phyloP scores from a whole-genome alignment of 2,329 filamentous ascomycete species.

The Zasmidium citrigriseum region DNA sequence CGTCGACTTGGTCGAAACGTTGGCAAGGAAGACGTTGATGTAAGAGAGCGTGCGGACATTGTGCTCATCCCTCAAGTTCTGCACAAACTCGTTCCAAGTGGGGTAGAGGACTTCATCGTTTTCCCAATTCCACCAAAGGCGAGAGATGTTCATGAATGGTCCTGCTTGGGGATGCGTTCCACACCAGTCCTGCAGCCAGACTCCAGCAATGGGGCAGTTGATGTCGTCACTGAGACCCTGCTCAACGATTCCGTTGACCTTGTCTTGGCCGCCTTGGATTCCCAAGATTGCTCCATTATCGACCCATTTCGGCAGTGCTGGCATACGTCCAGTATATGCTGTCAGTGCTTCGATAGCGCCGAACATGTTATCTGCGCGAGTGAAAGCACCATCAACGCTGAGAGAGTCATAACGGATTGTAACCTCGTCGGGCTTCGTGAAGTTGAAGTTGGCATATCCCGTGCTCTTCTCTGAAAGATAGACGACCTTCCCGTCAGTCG shows the following conservation, averaged over 20 bases:
- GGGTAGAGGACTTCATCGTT: conserved; percentile 38
- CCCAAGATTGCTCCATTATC: conserved; percentile 38
- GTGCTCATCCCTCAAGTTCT: conserved; percentile 34
- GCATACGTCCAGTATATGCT: conserved; percentile 38
- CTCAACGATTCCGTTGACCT: conserved; percentile 38
- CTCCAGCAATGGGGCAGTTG: conserved; percentile 36
- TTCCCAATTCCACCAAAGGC: conserved; percentile 45
- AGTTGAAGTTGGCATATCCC: conserved; percentile 37
- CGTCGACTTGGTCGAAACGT: conserved; percentile 37
- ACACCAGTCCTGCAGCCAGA: conserved; percentile 42
- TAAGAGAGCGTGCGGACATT: conserved; percentile 37
- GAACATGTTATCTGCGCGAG: conserved; percentile 29
- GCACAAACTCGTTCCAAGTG: conserved; percentile 38
- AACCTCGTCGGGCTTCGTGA: conserved; percentile 26
- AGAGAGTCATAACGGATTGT: conserved; percentile 27
- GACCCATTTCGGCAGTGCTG: conserved; percentile 34
- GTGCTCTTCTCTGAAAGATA: conserved; percentile 34
- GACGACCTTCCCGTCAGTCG: conserved; percentile 34
- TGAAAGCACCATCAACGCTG: conserved; percentile 27
- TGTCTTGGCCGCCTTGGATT: conserved; percentile 40
- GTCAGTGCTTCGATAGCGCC: conserved; percentile 38
- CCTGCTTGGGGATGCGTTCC: conserved; percentile 38
- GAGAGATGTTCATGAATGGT: conserved; percentile 37
- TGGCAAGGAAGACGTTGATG: conserved; percentile 39
- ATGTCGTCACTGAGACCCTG: conserved; percentile 29